Evolutionary conservation across 1,139 yeast genomes (phyloP).

Genomic region (Arxiozyma heterogenica): DNA sequence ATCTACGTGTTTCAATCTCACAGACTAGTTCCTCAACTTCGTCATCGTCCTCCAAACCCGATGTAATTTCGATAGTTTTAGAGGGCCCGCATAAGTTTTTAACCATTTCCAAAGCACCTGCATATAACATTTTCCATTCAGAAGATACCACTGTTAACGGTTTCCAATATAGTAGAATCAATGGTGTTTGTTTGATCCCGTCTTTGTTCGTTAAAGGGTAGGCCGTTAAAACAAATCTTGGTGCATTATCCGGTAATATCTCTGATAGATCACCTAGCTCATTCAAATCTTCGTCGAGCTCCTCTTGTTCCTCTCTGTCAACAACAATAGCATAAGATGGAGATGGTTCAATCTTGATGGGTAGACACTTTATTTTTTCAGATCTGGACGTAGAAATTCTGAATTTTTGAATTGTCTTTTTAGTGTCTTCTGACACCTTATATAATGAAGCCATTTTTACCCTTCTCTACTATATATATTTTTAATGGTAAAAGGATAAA

Average conservation of each 20-base stretch:
- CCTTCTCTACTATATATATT: neutral
- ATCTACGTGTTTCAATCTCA: slow-evolving; percentile 11
- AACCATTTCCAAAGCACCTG: slow-evolving; percentile 77
- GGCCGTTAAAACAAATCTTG: slow-evolving; percentile 69
- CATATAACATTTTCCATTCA: slow-evolving; percentile 74
- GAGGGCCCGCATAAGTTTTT: slow-evolving; percentile 59
- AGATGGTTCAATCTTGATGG: slow-evolving; percentile 39
- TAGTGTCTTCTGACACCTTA: slow-evolving; percentile 57
- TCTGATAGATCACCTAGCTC: slow-evolving; percentile 54
- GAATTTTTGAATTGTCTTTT: slow-evolving; percentile 55
- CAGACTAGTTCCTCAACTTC: slow-evolving; percentile 26
- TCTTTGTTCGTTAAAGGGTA: slow-evolving; percentile 62
- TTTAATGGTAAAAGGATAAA: too few relatives aligned
- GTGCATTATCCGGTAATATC: slow-evolving; percentile 73
- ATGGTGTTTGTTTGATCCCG: slow-evolving; percentile 66
- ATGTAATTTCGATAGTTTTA: slow-evolving; percentile 27
- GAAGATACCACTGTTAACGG: slow-evolving; percentile 72
- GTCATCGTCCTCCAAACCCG: slow-evolving; percentile 29
- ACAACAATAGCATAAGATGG: slow-evolving; percentile 45
- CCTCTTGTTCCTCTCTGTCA: slow-evolving; percentile 37
- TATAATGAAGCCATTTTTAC: slow-evolving; percentile 36
- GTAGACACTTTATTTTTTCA: slow-evolving; percentile 51
- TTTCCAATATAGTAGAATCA: slow-evolving; percentile 73
- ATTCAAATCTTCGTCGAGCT: slow-evolving; percentile 29
- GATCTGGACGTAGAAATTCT: slow-evolving; percentile 64